A percentile compares a stretch with the other conserved stretches of the same genome.
These are phyloP conservation scores for Penicillium antarcticum DNA, from an alignment of 495 filamentous ascomycete species.

Conservation along the genomic window DNA sequence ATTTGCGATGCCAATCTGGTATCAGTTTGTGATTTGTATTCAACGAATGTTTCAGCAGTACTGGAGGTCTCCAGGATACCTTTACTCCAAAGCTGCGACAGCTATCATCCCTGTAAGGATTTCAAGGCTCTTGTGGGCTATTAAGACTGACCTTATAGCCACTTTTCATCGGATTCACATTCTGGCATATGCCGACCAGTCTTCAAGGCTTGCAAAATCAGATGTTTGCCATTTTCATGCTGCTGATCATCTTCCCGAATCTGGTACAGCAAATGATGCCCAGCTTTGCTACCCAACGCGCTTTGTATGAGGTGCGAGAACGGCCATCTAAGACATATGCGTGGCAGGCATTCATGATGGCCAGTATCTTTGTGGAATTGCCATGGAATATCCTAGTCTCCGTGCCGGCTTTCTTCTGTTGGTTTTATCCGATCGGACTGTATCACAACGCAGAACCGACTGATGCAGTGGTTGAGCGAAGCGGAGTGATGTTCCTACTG, in stretches of 20 bases:
- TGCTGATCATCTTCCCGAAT: conserved; percentile 72
- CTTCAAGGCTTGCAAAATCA: conserved; percentile 83
- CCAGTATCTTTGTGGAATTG: conserved; percentile 71
- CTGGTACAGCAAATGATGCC: conserved; percentile 84
- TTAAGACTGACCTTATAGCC: conserved; percentile 36
- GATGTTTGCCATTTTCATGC: conserved; percentile 83
- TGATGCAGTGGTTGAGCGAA: conserved; percentile 53
- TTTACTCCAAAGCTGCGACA: conserved; percentile 68
- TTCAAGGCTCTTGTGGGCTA: neutral
- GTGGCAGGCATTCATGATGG: conserved; percentile 80
- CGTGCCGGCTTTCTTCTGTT: conserved; percentile 65
- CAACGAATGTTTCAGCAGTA: conserved; percentile 79
- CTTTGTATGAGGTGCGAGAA: conserved; percentile 82
- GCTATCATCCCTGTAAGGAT: conserved; percentile 36
- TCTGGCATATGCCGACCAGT: conserved; percentile 67
- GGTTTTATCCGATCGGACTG: conserved; percentile 81
- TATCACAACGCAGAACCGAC: conserved; percentile 64
- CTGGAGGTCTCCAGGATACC: conserved; percentile 84
- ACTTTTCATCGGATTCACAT: conserved; percentile 86
- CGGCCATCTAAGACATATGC: conserved; percentile 79
- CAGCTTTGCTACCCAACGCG: conserved; percentile 71
- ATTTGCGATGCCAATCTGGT: conserved; percentile 48
- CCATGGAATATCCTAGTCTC: conserved; percentile 73
- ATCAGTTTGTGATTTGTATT: conserved; percentile 47
- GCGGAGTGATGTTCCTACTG: conserved; percentile 63